Base-by-base conservation (phyloP, 257 asterid genomes). In the Knoxia roxburghii region DNA sequence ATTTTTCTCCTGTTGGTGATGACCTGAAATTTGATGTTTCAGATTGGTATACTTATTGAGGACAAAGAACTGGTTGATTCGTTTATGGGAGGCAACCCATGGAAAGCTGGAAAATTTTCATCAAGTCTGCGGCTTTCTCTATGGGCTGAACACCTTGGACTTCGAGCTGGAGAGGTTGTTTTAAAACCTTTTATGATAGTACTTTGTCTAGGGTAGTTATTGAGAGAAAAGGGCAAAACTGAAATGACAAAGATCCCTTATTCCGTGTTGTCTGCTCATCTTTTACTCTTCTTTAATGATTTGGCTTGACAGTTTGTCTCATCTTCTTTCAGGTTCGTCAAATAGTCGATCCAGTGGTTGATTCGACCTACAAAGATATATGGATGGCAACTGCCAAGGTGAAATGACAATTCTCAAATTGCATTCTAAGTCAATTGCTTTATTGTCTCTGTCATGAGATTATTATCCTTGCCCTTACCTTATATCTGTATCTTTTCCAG, bases 301-400 rank as follows among this genome's bases (percentile, higher is more conserved):
- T 61, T 41, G 45, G 70, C 59, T 59, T 53, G 20, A 54, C 15
- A 45, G 41, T 65, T 71, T 53, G n/a, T n/a, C 15, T 60, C 70
- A 46, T 26, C 13, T 39, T 45, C 30, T 76, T 77, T 43, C 69
- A 93, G 98, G 82, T 81, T 73, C 66, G 74, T 79, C 88, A 74
- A 83, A 82, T 93, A 71, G 72, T 77, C 67, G 97, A 93, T 75
- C 99, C 99, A 1, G 86, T 93, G 68, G 64, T 79, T 51, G 96
- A 90, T 70, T 82, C 95, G 54, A 93, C 96, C 65, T 93, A 93
- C 74, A 93, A 83, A 75, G 87, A 90, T 81, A 83, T 88, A 73
- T 93, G 99, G 99, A 90, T 86, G 95, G 85, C 96, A 51, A 85
- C 95, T 68, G 99, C 99, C 56, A 90, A 81, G 96, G 99, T 93